Base-by-base conservation (phyloP, 2,329 filamentous ascomycete genomes). In the Claviceps spartinae region DNA sequence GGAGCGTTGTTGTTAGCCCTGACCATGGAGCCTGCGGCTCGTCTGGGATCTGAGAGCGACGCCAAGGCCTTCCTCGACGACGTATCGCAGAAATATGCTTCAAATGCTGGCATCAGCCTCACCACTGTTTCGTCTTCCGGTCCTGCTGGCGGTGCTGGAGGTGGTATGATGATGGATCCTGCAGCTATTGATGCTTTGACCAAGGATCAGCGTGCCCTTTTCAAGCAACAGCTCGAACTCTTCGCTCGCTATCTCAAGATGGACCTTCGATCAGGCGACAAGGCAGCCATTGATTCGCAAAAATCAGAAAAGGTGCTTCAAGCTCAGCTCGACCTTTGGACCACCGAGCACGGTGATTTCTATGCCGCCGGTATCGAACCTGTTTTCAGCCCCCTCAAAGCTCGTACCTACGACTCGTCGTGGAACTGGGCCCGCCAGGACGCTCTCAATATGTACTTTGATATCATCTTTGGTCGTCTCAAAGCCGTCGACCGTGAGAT, bases 391-490 rank as follows among this genome's bases (percentile, higher is more conserved):
- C 75, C 88, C 4, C 81, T 97, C 56, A 98, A 98, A 70, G 93
- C 93, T 36, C 86, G 93, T 65, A 83, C 93, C 9, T 98, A 98
- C 71, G 93, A 98, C 68, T 97, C 93, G 0, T 94, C 89, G 0
- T 98, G 93, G 93, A 98, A 98, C 69, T 98, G 93, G 93, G 93
- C 89, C 56, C 85, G 93, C 50, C 93, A 98, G 67, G 93, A 98
- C 68, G 93, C 91, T 30, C 81, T 98, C 51, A 93, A 79, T 73
- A 98, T 98, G 91, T 98, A 93, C 75, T 98, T 89, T 72, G 93
- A 98, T 64, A 94, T 98, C 64, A 96, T 98, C 64, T 98, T 98
- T 62, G 93, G 93, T 54, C 83, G 93, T 55, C 81, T 98, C 51
- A 82, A 93, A 73, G 88, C 84, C 48, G 86, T 98, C 42, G 93